A percentile compares a stretch with the other conserved stretches of the same genome.
These are phyloP conservation scores for Fusarium denticulatum DNA, from an alignment of 2,329 filamentous ascomycete species.

Conservation along the genomic window DNA sequence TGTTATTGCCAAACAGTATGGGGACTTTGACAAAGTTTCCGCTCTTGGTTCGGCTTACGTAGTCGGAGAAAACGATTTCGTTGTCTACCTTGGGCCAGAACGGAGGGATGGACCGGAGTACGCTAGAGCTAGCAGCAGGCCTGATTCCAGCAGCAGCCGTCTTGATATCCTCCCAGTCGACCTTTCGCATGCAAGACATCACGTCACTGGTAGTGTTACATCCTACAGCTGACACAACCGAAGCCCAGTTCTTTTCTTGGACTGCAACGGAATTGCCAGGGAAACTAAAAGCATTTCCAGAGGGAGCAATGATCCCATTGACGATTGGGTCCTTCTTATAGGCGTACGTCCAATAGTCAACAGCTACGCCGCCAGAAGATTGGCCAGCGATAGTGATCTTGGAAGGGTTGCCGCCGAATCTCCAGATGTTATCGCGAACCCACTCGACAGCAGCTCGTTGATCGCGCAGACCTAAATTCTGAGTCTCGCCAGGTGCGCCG, in stretches of 20 bases:
- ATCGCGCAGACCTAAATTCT: conserved; percentile 45
- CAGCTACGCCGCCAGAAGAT: conserved; percentile 49
- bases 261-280: conserved; percentile 49
- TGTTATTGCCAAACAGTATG: conserved; percentile 54
- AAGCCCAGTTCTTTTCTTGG: conserved; percentile 54
- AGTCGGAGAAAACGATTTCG: conserved; percentile 54
- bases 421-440: conserved; percentile 46
- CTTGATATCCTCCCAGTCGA: conserved; percentile 50
- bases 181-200: conserved; percentile 52
- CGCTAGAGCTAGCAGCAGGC: conserved; percentile 46
- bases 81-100: conserved; percentile 57
- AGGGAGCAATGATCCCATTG: conserved; percentile 57
- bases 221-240: conserved; percentile 51
- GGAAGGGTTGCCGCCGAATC: conserved; percentile 44
- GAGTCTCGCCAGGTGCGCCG: conserved; percentile 38
- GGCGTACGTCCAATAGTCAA: conserved; percentile 61
- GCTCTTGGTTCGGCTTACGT: conserved; percentile 45
- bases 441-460: conserved; percentile 47
- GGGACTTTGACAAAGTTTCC: conserved; percentile 55
- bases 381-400: conserved; percentile 50
- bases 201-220: conserved; percentile 47
- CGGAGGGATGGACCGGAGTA: conserved; percentile 49
- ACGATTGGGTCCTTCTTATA: conserved; percentile 60
- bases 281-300: conserved; percentile 59
- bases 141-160: conserved; percentile 50